A percentile compares a stretch with the other conserved stretches of the same genome.
These are phyloP conservation scores for Vitis rotundifolia DNA, from an alignment of 164 flowering plant genomes.

Conservation along the genomic window DNA sequence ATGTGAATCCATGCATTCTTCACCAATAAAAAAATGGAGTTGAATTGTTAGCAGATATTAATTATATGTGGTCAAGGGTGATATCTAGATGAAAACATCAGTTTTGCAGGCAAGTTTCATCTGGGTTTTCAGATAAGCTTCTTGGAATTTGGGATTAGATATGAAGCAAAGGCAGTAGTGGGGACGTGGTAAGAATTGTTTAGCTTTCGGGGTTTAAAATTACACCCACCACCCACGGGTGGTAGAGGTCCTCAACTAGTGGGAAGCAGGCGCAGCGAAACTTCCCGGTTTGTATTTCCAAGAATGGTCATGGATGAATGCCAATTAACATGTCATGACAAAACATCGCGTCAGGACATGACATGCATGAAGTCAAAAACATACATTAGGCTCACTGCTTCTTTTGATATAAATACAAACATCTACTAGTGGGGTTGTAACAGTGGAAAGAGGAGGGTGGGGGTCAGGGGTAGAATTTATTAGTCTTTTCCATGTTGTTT, in stretches of 20 bases:
- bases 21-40: too few species aligned
- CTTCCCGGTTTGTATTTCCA: not conserved
- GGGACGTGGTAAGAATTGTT: too few species aligned
- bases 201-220: too few species aligned
- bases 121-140: too few species aligned
- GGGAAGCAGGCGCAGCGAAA: not conserved
- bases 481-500: slow-evolving; percentile 12
- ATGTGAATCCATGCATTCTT: too few species aligned
- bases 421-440: slow-evolving; percentile 15
- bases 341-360: slow-evolving; percentile 29
- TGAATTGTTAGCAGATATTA: too few species aligned
- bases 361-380: slow-evolving; percentile 22
- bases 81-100: too few species aligned
- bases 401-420: slow-evolving; percentile 32
- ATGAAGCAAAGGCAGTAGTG: too few species aligned
- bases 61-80: too few species aligned
- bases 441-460: slow-evolving; percentile 10
- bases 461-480: slow-evolving; percentile 15
- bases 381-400: not conserved
- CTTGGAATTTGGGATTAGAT: too few species aligned
- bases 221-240: too few species aligned
- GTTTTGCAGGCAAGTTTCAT: too few species aligned
- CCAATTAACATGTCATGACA: slow-evolving; percentile 31
- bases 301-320: slow-evolving; percentile 15
- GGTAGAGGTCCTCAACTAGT: slow-evolving; percentile 16